phyloP scores from a whole-genome alignment of 352 stramenopile species.

The Pythium periplocum region DNA sequence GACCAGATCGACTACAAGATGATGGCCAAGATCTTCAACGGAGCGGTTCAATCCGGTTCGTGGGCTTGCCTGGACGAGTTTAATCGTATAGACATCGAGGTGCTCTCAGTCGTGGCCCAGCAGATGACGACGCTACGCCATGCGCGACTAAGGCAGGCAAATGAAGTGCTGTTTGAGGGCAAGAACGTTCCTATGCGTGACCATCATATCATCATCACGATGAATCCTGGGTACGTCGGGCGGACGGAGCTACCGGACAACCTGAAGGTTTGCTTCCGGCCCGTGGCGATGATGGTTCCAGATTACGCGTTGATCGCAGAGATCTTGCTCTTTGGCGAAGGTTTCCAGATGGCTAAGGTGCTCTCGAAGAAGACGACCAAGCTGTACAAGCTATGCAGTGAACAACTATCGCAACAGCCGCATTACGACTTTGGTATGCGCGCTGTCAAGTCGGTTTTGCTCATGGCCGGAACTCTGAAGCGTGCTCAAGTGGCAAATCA shows the following conservation, averaged over 20 bases:
- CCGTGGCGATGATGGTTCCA: slow-evolving; percentile 87
- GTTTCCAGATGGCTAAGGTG: slow-evolving; percentile 60
- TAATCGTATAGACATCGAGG: slow-evolving; percentile 87
- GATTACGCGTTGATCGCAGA: slow-evolving; percentile 82
- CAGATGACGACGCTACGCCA: slow-evolving; percentile 73
- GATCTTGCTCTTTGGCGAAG: slow-evolving; percentile 80
- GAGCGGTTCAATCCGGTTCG: slow-evolving; percentile 63
- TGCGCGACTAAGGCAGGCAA: slow-evolving; percentile 26
- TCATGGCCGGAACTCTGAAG: slow-evolving; percentile 69
- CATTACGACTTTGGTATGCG: slow-evolving; percentile 90
- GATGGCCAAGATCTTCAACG: slow-evolving; percentile 85
- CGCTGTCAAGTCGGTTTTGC: slow-evolving; percentile 77
- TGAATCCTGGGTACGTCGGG: slow-evolving; percentile 83
- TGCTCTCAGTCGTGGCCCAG: slow-evolving; percentile 84
- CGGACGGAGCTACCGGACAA: slow-evolving; percentile 83
- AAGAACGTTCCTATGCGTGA: slow-evolving; percentile 47
- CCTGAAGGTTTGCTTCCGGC: slow-evolving; percentile 77
- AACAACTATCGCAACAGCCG: slow-evolving; percentile 78
- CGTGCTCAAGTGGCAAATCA: slow-evolving; percentile 17
- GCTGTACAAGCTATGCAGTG: slow-evolving; percentile 79
- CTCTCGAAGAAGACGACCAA: slow-evolving; percentile 69
- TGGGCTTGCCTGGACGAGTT: slow-evolving; percentile 90
- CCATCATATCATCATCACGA: slow-evolving; percentile 84
- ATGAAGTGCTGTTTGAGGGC: slow-evolving; percentile 52
- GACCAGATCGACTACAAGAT: slow-evolving; percentile 93